phyloP scores from a whole-genome alignment of 2,329 filamentous ascomycete species.

The Diaporthe citrichinensis region DNA sequence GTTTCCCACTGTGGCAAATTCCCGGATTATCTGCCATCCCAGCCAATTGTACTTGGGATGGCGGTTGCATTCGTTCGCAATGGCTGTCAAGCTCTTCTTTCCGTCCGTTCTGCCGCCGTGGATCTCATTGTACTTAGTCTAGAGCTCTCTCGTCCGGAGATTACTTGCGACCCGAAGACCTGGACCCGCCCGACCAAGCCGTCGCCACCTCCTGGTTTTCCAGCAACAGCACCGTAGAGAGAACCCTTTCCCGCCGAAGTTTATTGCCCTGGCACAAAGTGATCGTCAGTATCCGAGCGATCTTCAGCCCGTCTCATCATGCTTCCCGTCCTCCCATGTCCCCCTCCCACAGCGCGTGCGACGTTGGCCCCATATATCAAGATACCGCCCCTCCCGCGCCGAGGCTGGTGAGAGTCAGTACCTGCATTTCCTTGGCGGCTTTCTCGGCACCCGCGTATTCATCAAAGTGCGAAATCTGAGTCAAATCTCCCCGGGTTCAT shows the following conservation, averaged over 20 bases:
- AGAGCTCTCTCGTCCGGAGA: not conserved
- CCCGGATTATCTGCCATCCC: not conserved
- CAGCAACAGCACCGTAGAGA: conserved; percentile 39
- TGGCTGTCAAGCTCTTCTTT: not conserved
- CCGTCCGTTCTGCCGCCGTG: too few species aligned
- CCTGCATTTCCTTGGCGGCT: conserved; percentile 45
- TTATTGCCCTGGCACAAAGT: conserved; percentile 45
- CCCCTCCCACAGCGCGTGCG: conserved; percentile 46
- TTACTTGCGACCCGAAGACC: not conserved
- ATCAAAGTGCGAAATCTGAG: conserved; percentile 39
- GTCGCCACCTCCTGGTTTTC: conserved; percentile 41
- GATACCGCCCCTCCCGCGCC: conserved; percentile 25
- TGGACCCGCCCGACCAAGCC: not conserved
- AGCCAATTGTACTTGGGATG: not conserved
- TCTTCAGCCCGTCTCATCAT: conserved; percentile 47
- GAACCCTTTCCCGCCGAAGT: conserved; percentile 41
- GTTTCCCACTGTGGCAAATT: too few species aligned
- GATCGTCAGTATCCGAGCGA: conserved; percentile 45
- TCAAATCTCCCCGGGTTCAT: conserved; percentile 38
- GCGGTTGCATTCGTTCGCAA: too few species aligned
- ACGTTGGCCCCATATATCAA: conserved; percentile 46
- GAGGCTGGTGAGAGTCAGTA: conserved; percentile 40
- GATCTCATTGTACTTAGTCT: too few species aligned
- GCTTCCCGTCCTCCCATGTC: conserved; percentile 44
- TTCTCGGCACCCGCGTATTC: conserved; percentile 43